These are phyloP conservation scores for Speleostelium caveatum DNA, from an alignment of 78 protist species.

Conservation along the genomic window DNA sequence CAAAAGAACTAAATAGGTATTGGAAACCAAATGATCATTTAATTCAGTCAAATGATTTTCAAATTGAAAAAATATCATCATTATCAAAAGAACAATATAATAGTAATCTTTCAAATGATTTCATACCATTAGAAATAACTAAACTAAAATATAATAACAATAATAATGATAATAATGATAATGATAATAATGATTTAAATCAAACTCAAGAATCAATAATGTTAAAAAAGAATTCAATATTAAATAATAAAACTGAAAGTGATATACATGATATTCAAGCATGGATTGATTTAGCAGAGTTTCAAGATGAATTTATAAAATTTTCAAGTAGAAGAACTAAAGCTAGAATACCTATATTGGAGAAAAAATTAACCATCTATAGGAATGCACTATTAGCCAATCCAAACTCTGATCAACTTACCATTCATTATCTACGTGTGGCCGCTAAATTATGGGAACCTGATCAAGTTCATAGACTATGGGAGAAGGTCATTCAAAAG, in stretches of 20 bases:
- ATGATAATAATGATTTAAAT: background rate
- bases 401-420: slow-evolving; percentile 41
- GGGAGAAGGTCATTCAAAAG: slow-evolving; percentile 15
- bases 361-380: slow-evolving; percentile 42
- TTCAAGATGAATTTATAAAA: slow-evolving; percentile 29
- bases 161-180: background rate
- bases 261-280: background rate
- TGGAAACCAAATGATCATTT: background rate
- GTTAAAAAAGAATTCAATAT: slow-evolving; percentile 21
- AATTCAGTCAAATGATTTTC: background rate
- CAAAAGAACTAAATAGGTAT: background rate
- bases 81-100: no score
- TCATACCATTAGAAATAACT: background rate
- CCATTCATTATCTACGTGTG: slow-evolving; percentile 8
- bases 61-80: background rate
- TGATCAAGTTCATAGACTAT: slow-evolving; percentile 22
- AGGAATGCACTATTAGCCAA: slow-evolving; percentile 19
- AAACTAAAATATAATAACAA: slow-evolving; percentile 1
- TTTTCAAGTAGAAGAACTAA: background rate
- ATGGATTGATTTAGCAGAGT: slow-evolving; percentile 55
- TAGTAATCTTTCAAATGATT: no score
- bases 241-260: slow-evolving; percentile 1
- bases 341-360: slow-evolving; percentile 27
- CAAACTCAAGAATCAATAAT: slow-evolving; percentile 1
- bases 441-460: slow-evolving; percentile 49